Conservation (phyloP, 169 alveolate genomes). For the Plasmodium ovale region DNA sequence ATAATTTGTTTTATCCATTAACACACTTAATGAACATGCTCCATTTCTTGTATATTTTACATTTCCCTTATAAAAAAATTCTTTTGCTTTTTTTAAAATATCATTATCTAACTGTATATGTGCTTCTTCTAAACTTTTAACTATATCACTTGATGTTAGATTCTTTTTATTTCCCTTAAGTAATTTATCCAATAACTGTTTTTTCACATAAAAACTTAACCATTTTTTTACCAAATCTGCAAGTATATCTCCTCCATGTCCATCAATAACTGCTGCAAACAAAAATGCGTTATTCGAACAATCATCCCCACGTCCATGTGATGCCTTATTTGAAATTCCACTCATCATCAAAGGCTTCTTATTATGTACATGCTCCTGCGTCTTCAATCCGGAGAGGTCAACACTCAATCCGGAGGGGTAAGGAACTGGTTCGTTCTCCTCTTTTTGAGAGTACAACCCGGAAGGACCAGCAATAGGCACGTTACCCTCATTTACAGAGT, state of each 20-base stretch:
- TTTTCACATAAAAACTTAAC: conserved; percentile 50
- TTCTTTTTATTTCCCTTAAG: not conserved
- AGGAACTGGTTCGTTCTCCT: too few relatives aligned
- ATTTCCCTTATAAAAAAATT: conserved; percentile 11
- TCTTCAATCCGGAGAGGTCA: too few relatives aligned
- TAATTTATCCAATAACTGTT: conserved; percentile 32
- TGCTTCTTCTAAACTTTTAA: conserved; percentile 35
- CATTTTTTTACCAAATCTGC: conserved; percentile 50
- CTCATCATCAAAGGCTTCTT: too few relatives aligned
- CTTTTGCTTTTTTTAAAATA: conserved; percentile 3
- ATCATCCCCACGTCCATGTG: too few relatives aligned
- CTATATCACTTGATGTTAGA: conserved; percentile 13
- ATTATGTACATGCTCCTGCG: too few relatives aligned
- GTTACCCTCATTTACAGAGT: too few relatives aligned
- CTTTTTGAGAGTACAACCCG: too few relatives aligned
- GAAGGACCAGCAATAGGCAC: too few relatives aligned
- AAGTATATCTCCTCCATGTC: conserved; percentile 54
- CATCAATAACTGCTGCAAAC: conserved; percentile 65
- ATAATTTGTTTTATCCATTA: conserved; percentile 38
- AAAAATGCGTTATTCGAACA: conserved; percentile 6
- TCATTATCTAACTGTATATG: conserved; percentile 34
- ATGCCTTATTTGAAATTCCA: too few relatives aligned
- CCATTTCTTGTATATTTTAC: conserved; percentile 15
- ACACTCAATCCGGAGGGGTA: too few relatives aligned
- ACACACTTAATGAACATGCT: conserved; percentile 50